phyloP scores from a whole-genome alignment of 768 basidiomycete genomes.

The Scleroderma citrinum region DNA sequence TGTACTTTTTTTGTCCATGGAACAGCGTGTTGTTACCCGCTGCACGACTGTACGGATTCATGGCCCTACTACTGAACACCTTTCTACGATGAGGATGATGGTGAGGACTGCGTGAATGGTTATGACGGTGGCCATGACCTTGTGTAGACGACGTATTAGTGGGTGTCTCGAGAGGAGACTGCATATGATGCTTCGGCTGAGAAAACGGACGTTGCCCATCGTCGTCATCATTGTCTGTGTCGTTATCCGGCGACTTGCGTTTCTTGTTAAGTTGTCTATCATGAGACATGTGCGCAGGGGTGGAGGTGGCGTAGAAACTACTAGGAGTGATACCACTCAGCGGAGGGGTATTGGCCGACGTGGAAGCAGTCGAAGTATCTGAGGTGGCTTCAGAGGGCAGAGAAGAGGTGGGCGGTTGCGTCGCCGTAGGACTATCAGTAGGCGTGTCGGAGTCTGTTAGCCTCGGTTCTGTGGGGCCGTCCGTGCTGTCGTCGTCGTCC shows the following conservation, averaged over 20 bases:
- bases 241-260: constrained; percentile 31
- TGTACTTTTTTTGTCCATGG: constrained; percentile 24
- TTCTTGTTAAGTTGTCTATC: constrained; percentile 23
- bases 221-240: constrained; percentile 26
- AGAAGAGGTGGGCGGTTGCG: constrained; percentile 20
- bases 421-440: constrained; percentile 7
- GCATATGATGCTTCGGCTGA: constrained; percentile 14
- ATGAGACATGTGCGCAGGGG: neutral
- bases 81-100: constrained; percentile 12
- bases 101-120: neutral
- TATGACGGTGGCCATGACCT: constrained; percentile 9
- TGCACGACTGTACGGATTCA: constrained; percentile 32
- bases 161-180: constrained; percentile 16
- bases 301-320: constrained; percentile 33
- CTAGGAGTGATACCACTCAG: constrained; percentile 27
- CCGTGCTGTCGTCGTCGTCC: constrained; percentile 35
- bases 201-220: constrained; percentile 14
- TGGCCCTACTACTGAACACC: constrained; percentile 24
- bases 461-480: constrained; percentile 12
- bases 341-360: constrained; percentile 29
- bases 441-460: constrained; percentile 12
- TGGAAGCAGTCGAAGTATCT: constrained; percentile 22
- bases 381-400: constrained; percentile 8
- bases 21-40: constrained; percentile 29
- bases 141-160: constrained; percentile 25